Percentiles rank a stretch among this genome's conserved stretches.
phyloP scores from a whole-genome alignment of 441 rosid genomes.

The Pelargonium fulgidum region DNA sequence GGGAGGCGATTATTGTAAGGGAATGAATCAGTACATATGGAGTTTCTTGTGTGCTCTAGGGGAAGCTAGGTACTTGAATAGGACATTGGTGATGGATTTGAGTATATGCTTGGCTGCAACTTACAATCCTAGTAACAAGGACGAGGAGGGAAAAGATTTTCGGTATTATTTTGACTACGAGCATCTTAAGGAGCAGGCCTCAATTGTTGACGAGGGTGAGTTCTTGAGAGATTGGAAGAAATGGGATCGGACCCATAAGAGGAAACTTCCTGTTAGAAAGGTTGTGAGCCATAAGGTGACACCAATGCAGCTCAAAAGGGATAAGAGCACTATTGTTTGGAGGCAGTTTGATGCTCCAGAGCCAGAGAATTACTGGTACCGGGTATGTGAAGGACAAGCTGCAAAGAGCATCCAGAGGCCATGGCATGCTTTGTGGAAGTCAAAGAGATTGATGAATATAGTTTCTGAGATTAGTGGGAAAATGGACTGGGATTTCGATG shows the following conservation, averaged over 20 bases:
- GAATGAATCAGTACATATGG: slow-evolving; percentile 95
- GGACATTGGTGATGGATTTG: slow-evolving; percentile 88
- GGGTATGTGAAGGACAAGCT: slow-evolving; percentile 90
- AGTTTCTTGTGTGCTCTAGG: slow-evolving; percentile 96
- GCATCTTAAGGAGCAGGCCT: slow-evolving; percentile 78
- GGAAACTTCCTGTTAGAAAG: slow-evolving; percentile 66
- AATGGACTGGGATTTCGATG: slow-evolving; percentile 99
- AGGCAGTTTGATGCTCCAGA: slow-evolving; percentile 89
- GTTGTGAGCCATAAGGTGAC: slow-evolving; percentile 53
- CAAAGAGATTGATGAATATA: slow-evolving; percentile 91
- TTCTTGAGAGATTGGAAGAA: slow-evolving; percentile 74
- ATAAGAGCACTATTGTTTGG: slow-evolving; percentile 72
- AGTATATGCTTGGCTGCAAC: slow-evolving; percentile 65
- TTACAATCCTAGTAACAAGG: slow-evolving; percentile 58
- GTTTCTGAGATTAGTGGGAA: slow-evolving; percentile 75
- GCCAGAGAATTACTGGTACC: slow-evolving; percentile 91
- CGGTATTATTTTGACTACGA: slow-evolving; percentile 89
- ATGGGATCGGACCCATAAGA: slow-evolving; percentile 65
- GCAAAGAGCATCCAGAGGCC: slow-evolving; percentile 76
- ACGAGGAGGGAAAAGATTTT: slow-evolving; percentile 88
- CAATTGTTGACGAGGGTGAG: slow-evolving; percentile 75
- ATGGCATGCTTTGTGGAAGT: slow-evolving; percentile 87
- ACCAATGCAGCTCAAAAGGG: slow-evolving; percentile 70
- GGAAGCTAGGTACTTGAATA: slow-evolving; percentile 80
- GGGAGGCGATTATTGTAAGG: slow-evolving; percentile 93